Percentiles rank a stretch among this genome's conserved stretches.
Evolutionary conservation across 345 rosid genomes (phyloP).

Genomic region (Citrus medica): DNA sequence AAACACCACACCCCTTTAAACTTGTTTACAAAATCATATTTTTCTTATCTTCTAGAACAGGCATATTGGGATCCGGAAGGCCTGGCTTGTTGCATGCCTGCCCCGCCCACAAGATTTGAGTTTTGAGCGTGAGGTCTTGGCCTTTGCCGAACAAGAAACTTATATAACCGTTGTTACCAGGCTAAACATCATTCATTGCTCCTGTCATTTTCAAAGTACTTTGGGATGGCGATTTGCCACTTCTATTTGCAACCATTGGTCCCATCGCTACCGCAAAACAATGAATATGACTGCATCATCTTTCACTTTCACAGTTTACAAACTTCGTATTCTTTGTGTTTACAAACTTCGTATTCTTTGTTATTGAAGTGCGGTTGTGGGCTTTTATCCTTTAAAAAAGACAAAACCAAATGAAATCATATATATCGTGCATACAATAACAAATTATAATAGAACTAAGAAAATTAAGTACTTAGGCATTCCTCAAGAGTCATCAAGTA

Average conservation of each 20-base stretch:
- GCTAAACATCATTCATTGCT: neutral
- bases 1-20: neutral
- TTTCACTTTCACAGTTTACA: neutral
- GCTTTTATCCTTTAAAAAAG: too few relatives aligned
- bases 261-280: neutral
- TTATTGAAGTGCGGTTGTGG: too few relatives aligned
- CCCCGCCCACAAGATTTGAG: neutral
- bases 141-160: neutral
- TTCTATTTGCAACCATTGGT: neutral
- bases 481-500: too few relatives aligned
- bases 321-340: too few relatives aligned
- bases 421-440: accelerated
- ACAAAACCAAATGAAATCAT: too few relatives aligned
- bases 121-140: neutral
- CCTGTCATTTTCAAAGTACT: neutral
- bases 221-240: neutral
- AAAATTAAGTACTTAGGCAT: too few relatives aligned
- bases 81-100: neutral
- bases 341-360: too few relatives aligned
- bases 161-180: neutral
- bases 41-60: neutral
- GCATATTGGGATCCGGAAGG: neutral
- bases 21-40: neutral
- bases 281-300: neutral
- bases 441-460: too few relatives aligned